Percentiles rank a stretch among this genome's conserved stretches.
Evolutionary conservation across 2,329 filamentous ascomycete genomes (phyloP).

Genomic region (Eutypella sp.): DNA sequence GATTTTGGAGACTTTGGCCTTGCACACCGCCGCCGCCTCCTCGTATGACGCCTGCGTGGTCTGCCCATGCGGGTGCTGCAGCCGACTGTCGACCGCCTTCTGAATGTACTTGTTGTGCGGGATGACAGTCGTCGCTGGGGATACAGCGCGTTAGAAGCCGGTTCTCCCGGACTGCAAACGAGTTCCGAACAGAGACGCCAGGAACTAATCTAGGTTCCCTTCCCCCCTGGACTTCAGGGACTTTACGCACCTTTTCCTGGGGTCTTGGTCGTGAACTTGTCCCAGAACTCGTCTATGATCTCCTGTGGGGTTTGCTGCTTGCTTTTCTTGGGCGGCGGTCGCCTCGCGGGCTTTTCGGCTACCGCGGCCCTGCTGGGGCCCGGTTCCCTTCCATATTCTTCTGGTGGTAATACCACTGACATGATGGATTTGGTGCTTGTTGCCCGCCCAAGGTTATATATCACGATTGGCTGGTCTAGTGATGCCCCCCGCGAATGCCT

Average conservation of each 20-base stretch:
- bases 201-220: no score
- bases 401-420: slow-evolving; percentile 10
- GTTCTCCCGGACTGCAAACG: no score
- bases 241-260: slow-evolving; percentile 63
- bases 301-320: slow-evolving; percentile 61
- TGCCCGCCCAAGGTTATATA: not conserved
- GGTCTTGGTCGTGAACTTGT: slow-evolving; percentile 62
- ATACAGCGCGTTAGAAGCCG: not conserved
- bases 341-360: slow-evolving; percentile 17
- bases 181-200: no score
- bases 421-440: not conserved
- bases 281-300: slow-evolving; percentile 68
- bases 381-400: slow-evolving; percentile 10
- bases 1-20: slow-evolving; percentile 57
- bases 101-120: slow-evolving; percentile 63
- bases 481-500: no score
- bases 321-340: slow-evolving; percentile 22
- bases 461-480: no score
- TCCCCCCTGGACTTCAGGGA: no score
- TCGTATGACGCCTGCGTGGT: slow-evolving; percentile 65
- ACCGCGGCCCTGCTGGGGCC: slow-evolving; percentile 12
- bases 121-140: slow-evolving; percentile 59
- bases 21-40: slow-evolving; percentile 65
- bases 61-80: slow-evolving; percentile 40
- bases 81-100: slow-evolving; percentile 51